Base-by-base conservation (phyloP, 495 filamentous ascomycete species). In the Neurospora sp. region DNA sequence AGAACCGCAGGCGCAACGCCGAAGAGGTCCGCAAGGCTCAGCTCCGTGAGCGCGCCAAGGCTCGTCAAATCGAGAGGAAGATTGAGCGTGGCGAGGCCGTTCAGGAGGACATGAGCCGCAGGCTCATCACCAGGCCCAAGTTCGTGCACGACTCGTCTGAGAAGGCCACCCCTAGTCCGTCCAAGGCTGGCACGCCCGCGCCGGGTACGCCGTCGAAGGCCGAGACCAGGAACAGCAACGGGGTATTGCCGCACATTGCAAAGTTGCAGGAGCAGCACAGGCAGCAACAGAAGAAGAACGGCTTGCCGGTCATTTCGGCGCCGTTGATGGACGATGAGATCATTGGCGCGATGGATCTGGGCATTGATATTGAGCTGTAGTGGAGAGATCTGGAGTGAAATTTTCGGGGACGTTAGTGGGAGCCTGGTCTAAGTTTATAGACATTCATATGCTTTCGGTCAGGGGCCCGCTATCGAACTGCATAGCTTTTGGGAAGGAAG, bases 21-120 rank as follows among this genome's bases (percentile, higher is more conserved):
- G 92, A 96, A 76, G 89, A 91, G 27, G 90, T 97, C 9, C 93
- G 95, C 70, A 91, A 92, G 80, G 94, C 95, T 7, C 92, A 97
- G 80, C 83, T 96, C 31, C 89, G 89, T 75, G 95, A 98, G 84
- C 86, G 90, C 18, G 87, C 87, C 54, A 87, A 86, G 12, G 86
- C 87, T n/a, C 86, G 89, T 38, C 86, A 90, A 76, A 82, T 83
- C 8, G 83, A 87, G 72, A 78, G 77, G 70, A 88, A 86, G 18
- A 80, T 88, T 62, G 87, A 85, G 62, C 87, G 89, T 38, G 87
- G 89, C 69, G 79, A 87, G 80, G 76, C 75, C 9, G 79, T 83
- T 31, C 75, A 78, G 23, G 83, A 84, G 11, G 88, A 92, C 78
- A 84, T 85, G 3, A 90, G 90, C 74, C 85, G 90, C 74, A 88